Evolutionary conservation across 129 eudicot species (phyloP), one percentile per base, ranked within the genome.

Genomic region (Dittrichia graveolens): DNA sequence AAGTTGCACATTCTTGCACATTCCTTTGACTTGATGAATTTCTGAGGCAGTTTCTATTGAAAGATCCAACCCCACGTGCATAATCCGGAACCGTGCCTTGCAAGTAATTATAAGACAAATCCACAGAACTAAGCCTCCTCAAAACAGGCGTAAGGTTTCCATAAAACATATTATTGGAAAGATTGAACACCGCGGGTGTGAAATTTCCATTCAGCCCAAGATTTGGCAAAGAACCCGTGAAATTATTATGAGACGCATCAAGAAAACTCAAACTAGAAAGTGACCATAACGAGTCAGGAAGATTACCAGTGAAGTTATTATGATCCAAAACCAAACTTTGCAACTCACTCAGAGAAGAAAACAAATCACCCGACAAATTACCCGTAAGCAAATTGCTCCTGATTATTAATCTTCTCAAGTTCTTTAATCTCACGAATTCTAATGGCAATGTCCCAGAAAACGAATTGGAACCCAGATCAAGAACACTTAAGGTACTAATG

Each of bases 61-160:
- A 70, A 12, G 83, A 46, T 14, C 73, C 72, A 75, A 61, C 73
- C 54, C 50, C 65, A 24, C 34, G 73, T 48, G 84, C 85, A 55
- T 72, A 83, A 65, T 65, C 75, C 4, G 88, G 96, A 64, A 90
- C 91, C 55, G 44, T 71, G 40, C 99, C 99, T 75, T 90, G 82
- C 39, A 95, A 84, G 82, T 90, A 95, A 83, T 95, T 95, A 39
- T 85, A 80, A 3, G 96, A 90, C 69, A 90, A 75, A 82, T 90
- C 94, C 49, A 83, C 75, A 31, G 73, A 76, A 67, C 81, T 81
- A 75, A 84, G 88, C 69, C 86, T 83, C 75, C 75, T 82, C 6
- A 90, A 54, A 12, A 86, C 66, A 0, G 86, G 53, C 0, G 83
- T 83, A 15, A 95, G 37, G 24, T 70, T 78, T 69, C 99, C 99